Base-by-base conservation (phyloP, 2,329 filamentous ascomycete species). In the Lachnellula cervina region DNA sequence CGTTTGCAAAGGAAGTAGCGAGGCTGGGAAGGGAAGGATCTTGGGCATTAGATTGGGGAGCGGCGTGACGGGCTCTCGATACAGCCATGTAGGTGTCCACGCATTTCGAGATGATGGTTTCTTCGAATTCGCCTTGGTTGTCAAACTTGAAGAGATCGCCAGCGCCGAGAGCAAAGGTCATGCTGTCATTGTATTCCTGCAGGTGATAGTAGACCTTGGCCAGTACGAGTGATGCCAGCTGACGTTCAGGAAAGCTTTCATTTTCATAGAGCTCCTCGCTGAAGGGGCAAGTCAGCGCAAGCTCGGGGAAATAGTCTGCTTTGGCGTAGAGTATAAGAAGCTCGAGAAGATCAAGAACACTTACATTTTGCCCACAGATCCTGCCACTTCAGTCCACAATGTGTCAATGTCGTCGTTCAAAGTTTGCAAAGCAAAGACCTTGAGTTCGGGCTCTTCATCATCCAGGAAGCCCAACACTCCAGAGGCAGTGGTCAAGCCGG, bases 191-290 rank as follows among this genome's bases (percentile, higher is more conserved):
- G 78, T 99, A 99, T 72, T 94, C 94, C 75, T 97, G 91, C 52
- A 99, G 85, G 71, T 99, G 94, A 71, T 97, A 99, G 78, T 97
- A 99, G 64, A 97, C 91, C 80, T 99, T 99, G 66, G 94, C 89
- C 44, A 96, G 88, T 53, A 99, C 91, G 49, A 99, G 81, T 52
- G 94, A 94, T 54, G 94, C 94, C 55, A 99, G 86, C 72, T 94
- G 89, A 69, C 93, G 90, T 73, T 99, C 89, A 49, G 92, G 89
- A 69, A 99, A 99, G 58, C 83, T 82, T 68, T 96, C 90, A 76
- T 99, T 93, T 80, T 99, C 94, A 75, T 96, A 99, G 50, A 99
- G 84, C 54, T 90, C 90, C 82, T 99, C 94, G 76, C 93, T 97
- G 70, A 37, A 57, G 49, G 55, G 54, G 54, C 23, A 50, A 52